A percentile compares a stretch with the other conserved stretches of the same genome.
These are phyloP conservation scores for Sicyos edulis DNA, from an alignment of 306 rosid genomes.

Conservation along the genomic window DNA sequence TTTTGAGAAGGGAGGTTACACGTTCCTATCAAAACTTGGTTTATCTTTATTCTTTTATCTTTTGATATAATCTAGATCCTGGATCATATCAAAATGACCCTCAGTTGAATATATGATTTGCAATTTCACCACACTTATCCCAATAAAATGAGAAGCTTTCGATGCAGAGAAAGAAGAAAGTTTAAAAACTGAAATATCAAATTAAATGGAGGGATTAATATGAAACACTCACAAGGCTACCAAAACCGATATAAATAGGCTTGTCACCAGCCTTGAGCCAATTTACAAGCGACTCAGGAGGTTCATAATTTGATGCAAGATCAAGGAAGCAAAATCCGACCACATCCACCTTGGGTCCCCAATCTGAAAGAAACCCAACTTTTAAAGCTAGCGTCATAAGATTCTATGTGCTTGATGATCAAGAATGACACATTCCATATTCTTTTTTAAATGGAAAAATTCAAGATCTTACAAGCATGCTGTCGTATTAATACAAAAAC, in stretches of 20 bases:
- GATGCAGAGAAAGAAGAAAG: background rate
- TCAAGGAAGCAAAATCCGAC: slow-evolving; percentile 99
- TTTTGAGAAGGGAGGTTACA: too few relatives aligned
- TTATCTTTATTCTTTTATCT: too few relatives aligned
- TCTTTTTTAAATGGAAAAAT: slow-evolving; percentile 1
- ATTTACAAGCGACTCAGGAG: slow-evolving; percentile 66
- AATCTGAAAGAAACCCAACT: slow-evolving; percentile 55
- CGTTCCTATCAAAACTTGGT: too few relatives aligned
- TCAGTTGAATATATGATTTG: background rate
- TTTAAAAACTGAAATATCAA: slow-evolving; percentile 9
- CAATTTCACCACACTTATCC: background rate
- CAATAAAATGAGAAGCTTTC: background rate
- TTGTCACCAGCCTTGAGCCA: slow-evolving; percentile 88
- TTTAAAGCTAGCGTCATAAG: slow-evolving; percentile 11
- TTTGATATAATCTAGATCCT: too few relatives aligned
- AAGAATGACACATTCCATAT: slow-evolving; percentile 10
- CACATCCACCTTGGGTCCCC: slow-evolving; percentile 94
- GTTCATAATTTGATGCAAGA: slow-evolving; percentile 92
- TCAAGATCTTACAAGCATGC: background rate
- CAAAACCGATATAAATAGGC: slow-evolving; percentile 92
- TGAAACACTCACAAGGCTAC: slow-evolving; percentile 72
- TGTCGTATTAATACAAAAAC: slow-evolving; percentile 8
- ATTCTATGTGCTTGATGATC: background rate
- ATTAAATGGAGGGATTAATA: slow-evolving; percentile 10
- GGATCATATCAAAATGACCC: too few relatives aligned